A percentile compares a stretch with the other conserved stretches of the same genome.
Conservation (phyloP, 2,329 filamentous ascomycete genomes). For the Scytalidium lignicola region DNA sequence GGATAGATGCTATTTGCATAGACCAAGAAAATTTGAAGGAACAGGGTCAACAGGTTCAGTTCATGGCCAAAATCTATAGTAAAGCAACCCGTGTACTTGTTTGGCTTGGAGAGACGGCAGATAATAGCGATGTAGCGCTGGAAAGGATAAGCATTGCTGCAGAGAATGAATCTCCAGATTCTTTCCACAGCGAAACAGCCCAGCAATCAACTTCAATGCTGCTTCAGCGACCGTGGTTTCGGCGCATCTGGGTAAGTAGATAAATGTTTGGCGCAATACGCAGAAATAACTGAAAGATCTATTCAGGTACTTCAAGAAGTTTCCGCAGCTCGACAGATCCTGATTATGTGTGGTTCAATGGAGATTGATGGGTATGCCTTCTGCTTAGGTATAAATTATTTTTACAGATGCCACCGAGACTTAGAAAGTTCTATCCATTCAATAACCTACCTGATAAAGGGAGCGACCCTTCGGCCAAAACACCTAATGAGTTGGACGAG, state of each 20-base stretch:
- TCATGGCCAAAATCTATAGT: conserved; percentile 7
- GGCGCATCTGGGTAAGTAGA: conserved; percentile 12
- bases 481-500: not conserved
- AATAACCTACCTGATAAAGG: conserved; percentile 3
- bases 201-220: conserved; percentile 2
- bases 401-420: not conserved
- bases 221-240: conserved; percentile 11
- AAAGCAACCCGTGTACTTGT: conserved; percentile 3
- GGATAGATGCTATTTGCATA: not conserved
- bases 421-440: conserved; percentile 5
- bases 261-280: not conserved
- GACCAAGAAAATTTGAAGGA: conserved; percentile 6
- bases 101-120: conserved; percentile 9
- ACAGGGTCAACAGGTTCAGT: conserved; percentile 5
- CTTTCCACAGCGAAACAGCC: not conserved
- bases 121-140: conserved; percentile 4
- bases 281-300: not conserved
- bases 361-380: conserved; percentile 8
- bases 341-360: conserved; percentile 7
- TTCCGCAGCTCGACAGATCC: conserved; percentile 9
- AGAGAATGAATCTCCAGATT: not conserved
- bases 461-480: conserved; percentile 4
- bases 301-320: conserved; percentile 11
- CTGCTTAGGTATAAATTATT: conserved; percentile 3
- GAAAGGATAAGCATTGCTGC: conserved; percentile 1